A percentile compares a stretch with the other conserved stretches of the same genome.
Conservation (phyloP, 345 rosid genomes). For the Heritiera fomes region DNA sequence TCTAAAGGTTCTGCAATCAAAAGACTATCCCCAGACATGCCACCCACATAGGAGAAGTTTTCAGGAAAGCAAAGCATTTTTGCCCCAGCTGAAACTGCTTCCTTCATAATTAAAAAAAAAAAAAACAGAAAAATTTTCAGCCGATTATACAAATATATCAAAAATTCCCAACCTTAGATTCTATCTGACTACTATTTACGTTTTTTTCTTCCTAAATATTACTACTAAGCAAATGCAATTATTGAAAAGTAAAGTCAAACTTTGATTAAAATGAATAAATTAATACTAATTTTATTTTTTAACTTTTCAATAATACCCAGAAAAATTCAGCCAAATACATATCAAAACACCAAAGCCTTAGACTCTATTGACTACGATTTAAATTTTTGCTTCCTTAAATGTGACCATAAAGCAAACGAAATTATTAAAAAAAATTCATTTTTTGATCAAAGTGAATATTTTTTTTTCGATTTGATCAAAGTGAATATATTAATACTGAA, state of each 20-base stretch:
- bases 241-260: neutral
- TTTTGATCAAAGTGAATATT: neutral
- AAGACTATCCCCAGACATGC: conserved; percentile 66
- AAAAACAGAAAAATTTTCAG: neutral
- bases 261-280: neutral
- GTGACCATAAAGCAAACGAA: too few relatives aligned
- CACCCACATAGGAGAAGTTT: conserved; percentile 75
- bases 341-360: neutral
- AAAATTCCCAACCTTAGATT: neutral
- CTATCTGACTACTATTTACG: neutral
- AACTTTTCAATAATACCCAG: neutral
- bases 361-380: neutral
- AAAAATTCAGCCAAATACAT: neutral
- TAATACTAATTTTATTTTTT: neutral
- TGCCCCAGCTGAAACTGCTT: conserved; percentile 84
- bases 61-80: conserved; percentile 91
- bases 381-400: neutral
- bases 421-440: neutral
- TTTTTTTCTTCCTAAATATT: neutral
- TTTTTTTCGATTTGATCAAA: too few relatives aligned
- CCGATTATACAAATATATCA: neutral
- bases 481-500: neutral
- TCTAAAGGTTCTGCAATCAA: conserved; percentile 71
- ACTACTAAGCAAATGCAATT: neutral
- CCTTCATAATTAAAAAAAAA: conserved; percentile 42